Base-by-base conservation (phyloP, 306 rosid species). In the Gynostemma pentaphyllum region DNA sequence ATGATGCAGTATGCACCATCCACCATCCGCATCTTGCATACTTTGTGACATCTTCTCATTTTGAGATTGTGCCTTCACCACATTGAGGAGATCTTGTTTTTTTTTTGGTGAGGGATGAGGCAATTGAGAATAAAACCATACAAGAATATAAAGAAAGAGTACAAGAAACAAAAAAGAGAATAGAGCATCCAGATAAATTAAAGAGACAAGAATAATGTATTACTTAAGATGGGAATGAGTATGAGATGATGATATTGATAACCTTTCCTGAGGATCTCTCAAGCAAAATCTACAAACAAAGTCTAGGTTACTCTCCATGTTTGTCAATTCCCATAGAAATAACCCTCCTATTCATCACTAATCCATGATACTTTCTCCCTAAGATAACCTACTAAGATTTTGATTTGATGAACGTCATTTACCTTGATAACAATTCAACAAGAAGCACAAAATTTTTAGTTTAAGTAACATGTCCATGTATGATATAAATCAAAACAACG, bases 1-100 rank as follows among this genome's bases (percentile, higher is more conserved):
- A 77, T 92, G 98, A 51, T 88, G 95, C 36, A 89, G 85, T 67
- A 82, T 62, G 79, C 94, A 86, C 95, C 98, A 92, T 55, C 88
- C 77, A 45, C 92, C 90, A 83, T 86, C 95, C 13, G 74, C 68
- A 50, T 86, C 96, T 82, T 85, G 95, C 73, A 86, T 78, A 78
- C 86, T 76, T 52, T 86, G 85, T 48, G 85, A 78, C 11, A 95
- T 84, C 82, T 86, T 86, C 85, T 92, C 95, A 79, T 82, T 88
- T 48, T 76, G 88, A 62, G 73, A 77, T 69, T 86, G 85, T 39
- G 86, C 80, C 77, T 92, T 96, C 79, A 66, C 83, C 59, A 82
- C 81, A 52, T 72, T 69, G 23, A 88, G 96, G 67, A 92, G 75
- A 72, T 71, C 76, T 96, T 87, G 11, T 39, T 39, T 39, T 60